Conservation (phyloP, 23 red algal genomes). For the Gracilaria vermiculophylla region DNA sequence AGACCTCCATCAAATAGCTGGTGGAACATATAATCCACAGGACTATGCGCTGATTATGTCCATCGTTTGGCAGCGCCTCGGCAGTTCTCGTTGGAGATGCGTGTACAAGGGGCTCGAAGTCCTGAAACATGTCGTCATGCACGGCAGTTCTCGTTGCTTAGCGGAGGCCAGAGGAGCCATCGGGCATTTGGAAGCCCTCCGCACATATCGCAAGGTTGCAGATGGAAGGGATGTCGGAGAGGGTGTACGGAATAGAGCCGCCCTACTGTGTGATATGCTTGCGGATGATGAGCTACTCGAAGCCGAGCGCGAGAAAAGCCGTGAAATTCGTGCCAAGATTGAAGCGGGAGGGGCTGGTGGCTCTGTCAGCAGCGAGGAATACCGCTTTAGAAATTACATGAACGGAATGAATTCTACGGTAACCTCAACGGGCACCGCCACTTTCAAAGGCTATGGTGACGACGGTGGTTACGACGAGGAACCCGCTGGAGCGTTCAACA, state of each 20-base stretch:
- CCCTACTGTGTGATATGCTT: conserved; percentile 82
- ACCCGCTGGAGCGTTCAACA: conserved; percentile 36
- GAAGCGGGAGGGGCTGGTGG: conserved; percentile 30
- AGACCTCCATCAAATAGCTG: conserved; percentile 86
- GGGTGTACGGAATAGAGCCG: conserved; percentile 80
- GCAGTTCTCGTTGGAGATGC: conserved; percentile 73
- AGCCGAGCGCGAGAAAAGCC: conserved; percentile 77
- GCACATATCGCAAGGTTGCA: conserved; percentile 80
- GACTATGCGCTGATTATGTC: conserved; percentile 93
- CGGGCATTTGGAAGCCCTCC: conserved; percentile 69
- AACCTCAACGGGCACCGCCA: not conserved
- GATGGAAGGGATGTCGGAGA: conserved; percentile 72
- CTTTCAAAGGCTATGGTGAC: conserved; percentile 52
- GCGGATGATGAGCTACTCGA: conserved; percentile 62
- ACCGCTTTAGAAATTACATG: conserved; percentile 14
- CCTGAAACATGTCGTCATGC: conserved; percentile 73
- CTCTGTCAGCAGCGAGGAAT: conserved; percentile 53
- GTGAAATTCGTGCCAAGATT: conserved; percentile 79
- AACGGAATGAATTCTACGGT: not conserved
- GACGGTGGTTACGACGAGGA: conserved; percentile 61
- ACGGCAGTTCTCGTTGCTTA: conserved; percentile 73
- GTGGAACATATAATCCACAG: conserved; percentile 70
- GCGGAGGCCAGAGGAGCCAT: conserved; percentile 73
- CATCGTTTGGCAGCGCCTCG: conserved; percentile 89
- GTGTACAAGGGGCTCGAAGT: conserved; percentile 95